A percentile compares a stretch with the other conserved stretches of the same genome.
Conservation (phyloP, 768 basidiomycete species). For the Xerocomellus chrysenteron region DNA sequence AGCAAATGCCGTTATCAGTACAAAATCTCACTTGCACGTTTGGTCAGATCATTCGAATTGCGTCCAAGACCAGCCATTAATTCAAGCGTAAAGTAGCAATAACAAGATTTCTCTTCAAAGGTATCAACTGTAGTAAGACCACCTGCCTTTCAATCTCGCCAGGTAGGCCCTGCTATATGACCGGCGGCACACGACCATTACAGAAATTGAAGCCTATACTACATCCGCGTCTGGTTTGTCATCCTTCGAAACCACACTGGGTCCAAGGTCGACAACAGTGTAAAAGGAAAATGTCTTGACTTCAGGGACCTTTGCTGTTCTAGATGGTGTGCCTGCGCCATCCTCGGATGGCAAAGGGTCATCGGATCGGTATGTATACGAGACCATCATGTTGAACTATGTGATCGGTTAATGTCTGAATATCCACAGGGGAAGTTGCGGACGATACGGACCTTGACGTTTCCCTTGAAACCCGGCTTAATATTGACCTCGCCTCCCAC, state of each 20-base stretch:
- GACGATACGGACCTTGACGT: slow-evolving; percentile 73
- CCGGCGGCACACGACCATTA: not conserved
- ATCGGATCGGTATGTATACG: slow-evolving; percentile 92
- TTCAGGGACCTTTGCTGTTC: slow-evolving; percentile 57
- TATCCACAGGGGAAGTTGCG: slow-evolving; percentile 20
- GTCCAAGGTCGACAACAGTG: slow-evolving; percentile 77
- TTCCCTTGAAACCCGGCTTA: slow-evolving; percentile 73
- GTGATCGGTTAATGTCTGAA: slow-evolving; percentile 1
- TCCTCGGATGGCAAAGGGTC: slow-evolving; percentile 70
- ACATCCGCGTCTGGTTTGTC: slow-evolving; percentile 35
- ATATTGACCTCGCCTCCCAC: slow-evolving; percentile 89
- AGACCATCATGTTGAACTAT: slow-evolving; percentile 92
- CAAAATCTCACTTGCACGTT: too few relatives aligned
- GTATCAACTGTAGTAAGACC: too few relatives aligned
- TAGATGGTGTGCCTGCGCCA: slow-evolving; percentile 46
- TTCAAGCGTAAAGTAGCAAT: too few relatives aligned
- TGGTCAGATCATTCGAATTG: too few relatives aligned
- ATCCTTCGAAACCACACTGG: slow-evolving; percentile 61
- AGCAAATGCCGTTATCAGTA: too few relatives aligned
- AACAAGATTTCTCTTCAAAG: too few relatives aligned
- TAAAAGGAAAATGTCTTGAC: slow-evolving; percentile 91
- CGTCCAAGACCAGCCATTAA: too few relatives aligned
- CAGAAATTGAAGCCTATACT: slow-evolving; percentile 6
- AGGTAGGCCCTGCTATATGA: not conserved
- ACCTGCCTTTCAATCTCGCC: too few relatives aligned